phyloP scores from a whole-genome alignment of 441 rosid species.

The Omphalea diandra region DNA sequence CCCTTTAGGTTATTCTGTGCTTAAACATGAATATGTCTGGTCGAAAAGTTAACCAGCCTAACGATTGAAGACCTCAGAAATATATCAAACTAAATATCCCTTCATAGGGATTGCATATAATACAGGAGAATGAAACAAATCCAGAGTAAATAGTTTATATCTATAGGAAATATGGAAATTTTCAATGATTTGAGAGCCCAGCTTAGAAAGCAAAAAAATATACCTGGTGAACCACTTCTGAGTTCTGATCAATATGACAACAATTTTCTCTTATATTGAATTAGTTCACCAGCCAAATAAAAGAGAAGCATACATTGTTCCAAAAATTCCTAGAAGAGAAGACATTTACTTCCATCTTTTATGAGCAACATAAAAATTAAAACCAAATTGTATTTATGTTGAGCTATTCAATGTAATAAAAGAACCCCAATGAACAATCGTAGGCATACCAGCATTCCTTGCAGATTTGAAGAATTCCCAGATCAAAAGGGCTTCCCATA shows the following conservation, averaged over 20 bases:
- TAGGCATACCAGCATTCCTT: slow-evolving; percentile 16
- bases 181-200: neutral
- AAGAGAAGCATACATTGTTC: neutral
- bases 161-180: neutral
- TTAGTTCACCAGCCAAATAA: neutral
- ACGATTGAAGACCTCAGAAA: neutral
- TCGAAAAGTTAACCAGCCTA: neutral
- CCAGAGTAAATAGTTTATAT: neutral
- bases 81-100: neutral
- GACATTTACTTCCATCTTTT: slow-evolving; percentile 1
- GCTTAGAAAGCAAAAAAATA: neutral
- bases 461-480: slow-evolving; percentile 9
- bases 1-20: too few species aligned
- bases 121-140: neutral
- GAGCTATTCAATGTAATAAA: neutral
- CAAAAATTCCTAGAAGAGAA: slow-evolving; percentile 3
- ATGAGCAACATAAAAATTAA: neutral
- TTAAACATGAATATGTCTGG: neutral
- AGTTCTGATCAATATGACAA: neutral
- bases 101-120: neutral
- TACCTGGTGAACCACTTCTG: neutral
- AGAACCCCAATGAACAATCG: neutral
- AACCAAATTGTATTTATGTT: neutral
- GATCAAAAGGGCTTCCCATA: slow-evolving; percentile 84
- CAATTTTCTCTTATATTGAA: neutral